Evolutionary conservation across 2,329 filamentous ascomycete genomes (phyloP), one percentile per base, ranked within the genome.

Genomic region (Mycosphaerella sp.): DNA sequence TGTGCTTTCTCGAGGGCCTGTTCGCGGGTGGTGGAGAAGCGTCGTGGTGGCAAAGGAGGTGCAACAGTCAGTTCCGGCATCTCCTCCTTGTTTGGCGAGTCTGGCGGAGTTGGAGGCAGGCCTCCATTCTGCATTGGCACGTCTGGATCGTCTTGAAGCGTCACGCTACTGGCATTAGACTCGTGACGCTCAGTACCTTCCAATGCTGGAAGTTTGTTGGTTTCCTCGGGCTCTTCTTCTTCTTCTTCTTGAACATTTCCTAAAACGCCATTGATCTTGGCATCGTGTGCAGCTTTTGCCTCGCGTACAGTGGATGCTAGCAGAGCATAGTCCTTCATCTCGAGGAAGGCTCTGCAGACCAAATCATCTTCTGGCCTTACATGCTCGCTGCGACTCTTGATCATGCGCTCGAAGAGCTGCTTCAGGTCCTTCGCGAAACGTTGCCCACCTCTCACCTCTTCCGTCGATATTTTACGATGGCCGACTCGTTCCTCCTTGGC

Each of bases 401-500:
- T 68, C 67, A 70, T 70, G 36, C 62, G 61, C 46, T 68, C 59
- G 50, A 70, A 70, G 1, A 69, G 57, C 25, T 65, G 50, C 41
- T 61, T 61, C 16, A 70, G 56, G 41, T 68, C 64, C 18, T 64
- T 59, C 1, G 65, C 66, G 44, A 69, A 68, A 17, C 60, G 59
- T 47, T 68, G 66, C 5, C 66, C 66, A 3, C 64, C 65, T 32
- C 63, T 61, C 44, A 69, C 66, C 50, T 68, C 66, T 16, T 62
- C 56, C 17, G 45, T 48, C 1, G 60, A 61, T 7, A 90, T 71
- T 68, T 80, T 76, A 70, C 85, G 71, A 30, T 86, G 85, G n/a
- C 88, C 89, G 35, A 95, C 86, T 30, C 82, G 79, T 58, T 90
- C 88, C 25, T 75, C 72, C 44, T 75, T 73, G 37, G 93, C 74